Evolutionary conservation across 1,284 basidiomycete species (phyloP).

Genomic region (Ustilago trichophora): DNA sequence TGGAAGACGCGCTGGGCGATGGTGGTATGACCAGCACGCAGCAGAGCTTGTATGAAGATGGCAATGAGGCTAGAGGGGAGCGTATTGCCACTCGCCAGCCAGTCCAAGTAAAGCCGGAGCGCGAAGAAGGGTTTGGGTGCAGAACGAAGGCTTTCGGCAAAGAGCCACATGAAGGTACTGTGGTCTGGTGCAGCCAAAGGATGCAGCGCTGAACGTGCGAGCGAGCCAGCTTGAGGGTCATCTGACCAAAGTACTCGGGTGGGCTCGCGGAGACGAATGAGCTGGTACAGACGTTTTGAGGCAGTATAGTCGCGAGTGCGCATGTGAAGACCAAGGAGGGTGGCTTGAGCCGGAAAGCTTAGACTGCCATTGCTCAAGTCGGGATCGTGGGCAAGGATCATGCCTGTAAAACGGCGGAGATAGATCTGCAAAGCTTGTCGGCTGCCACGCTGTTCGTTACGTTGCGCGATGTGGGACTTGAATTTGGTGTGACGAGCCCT

Average conservation of each 20-base stretch:
- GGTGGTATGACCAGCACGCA: conserved; percentile 16
- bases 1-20: conserved; percentile 22
- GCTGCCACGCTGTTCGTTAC: conserved; percentile 33
- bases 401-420: conserved; percentile 28
- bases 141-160: conserved; percentile 16
- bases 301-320: conserved; percentile 29
- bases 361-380: conserved; percentile 24
- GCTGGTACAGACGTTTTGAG: conserved; percentile 38
- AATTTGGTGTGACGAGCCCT: conserved; percentile 8
- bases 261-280: conserved; percentile 24
- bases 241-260: conserved; percentile 23
- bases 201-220: conserved; percentile 9
- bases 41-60: conserved; percentile 19
- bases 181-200: conserved; percentile 24
- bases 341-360: conserved; percentile 20
- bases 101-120: conserved; percentile 41
- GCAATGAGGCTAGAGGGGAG: conserved; percentile 16
- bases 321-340: conserved; percentile 38
- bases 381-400: conserved; percentile 27
- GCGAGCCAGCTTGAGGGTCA: conserved; percentile 1
- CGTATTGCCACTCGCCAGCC: conserved; percentile 36
- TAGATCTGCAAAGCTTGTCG: conserved; percentile 14
- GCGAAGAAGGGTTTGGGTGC: conserved; percentile 13
- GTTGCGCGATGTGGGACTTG: conserved; percentile 19
- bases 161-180: conserved; percentile 35